phyloP scores from a whole-genome alignment of 1,284 basidiomycete genomes.

The Sporisorium graminicola region DNA sequence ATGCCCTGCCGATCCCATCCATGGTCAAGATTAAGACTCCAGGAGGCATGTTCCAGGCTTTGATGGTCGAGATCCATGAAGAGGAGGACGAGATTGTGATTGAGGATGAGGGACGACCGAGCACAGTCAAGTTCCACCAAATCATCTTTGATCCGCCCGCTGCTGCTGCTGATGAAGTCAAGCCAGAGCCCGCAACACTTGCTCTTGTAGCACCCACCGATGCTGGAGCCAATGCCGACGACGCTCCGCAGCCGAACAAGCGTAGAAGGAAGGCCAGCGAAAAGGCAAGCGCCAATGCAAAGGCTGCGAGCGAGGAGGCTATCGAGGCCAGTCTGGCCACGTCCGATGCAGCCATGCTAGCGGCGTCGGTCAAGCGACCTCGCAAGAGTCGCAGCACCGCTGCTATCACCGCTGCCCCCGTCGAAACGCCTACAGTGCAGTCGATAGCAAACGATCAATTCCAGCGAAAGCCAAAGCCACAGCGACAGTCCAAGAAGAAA shows the following conservation, averaged over 20 bases:
- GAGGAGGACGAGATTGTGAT: slow-evolving; percentile 49
- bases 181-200: slow-evolving; percentile 10
- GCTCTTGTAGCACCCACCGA: neutral
- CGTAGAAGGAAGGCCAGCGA: slow-evolving; percentile 39
- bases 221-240: neutral
- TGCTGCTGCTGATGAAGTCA: slow-evolving; percentile 13
- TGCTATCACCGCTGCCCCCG: neutral
- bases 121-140: slow-evolving; percentile 47
- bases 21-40: slow-evolving; percentile 52
- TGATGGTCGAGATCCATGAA: slow-evolving; percentile 43
- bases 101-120: slow-evolving; percentile 48
- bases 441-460: neutral
- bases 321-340: slow-evolving; percentile 17
- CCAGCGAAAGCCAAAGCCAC: slow-evolving; percentile 25
- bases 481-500: slow-evolving; percentile 37
- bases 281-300: slow-evolving; percentile 30
- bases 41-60: slow-evolving; percentile 53
- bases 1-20: slow-evolving; percentile 32
- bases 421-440: neutral
- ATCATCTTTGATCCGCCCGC: slow-evolving; percentile 34
- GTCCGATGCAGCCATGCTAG: slow-evolving; percentile 6
- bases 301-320: slow-evolving; percentile 30
- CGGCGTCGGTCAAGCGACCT: slow-evolving; percentile 10
- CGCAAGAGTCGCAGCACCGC: slow-evolving; percentile 11
- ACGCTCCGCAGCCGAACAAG: slow-evolving; percentile 17